Percentiles rank a stretch among this genome's conserved stretches.
phyloP scores from a whole-genome alignment of 345 rosid species.

The Passiflora organensis region DNA sequence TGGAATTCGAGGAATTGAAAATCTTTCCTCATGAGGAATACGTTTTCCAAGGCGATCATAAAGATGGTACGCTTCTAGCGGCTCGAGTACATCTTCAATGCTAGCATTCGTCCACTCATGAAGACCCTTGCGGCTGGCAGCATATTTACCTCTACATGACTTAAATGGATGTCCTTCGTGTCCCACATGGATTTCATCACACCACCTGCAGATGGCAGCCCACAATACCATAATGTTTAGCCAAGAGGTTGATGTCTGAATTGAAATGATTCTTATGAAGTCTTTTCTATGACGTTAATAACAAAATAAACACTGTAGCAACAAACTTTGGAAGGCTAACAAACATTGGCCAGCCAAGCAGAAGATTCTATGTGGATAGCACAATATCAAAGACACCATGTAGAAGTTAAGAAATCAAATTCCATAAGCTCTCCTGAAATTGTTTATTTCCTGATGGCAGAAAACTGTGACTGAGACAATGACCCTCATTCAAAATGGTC shows the following conservation, averaged over 20 bases:
- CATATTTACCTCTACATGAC: slow-evolving; percentile 69
- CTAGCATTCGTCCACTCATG: slow-evolving; percentile 75
- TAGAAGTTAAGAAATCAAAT: no score
- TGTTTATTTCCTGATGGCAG: no score
- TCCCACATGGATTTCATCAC: slow-evolving; percentile 92
- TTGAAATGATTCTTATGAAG: not conserved
- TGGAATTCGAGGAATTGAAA: slow-evolving; percentile 68
- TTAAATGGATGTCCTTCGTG: slow-evolving; percentile 84
- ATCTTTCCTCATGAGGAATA: slow-evolving; percentile 71
- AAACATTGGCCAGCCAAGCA: no score
- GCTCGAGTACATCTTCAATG: slow-evolving; percentile 64
- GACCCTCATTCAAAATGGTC: no score
- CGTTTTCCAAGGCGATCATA: slow-evolving; percentile 73
- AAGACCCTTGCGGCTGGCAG: slow-evolving; percentile 65
- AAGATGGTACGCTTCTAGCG: slow-evolving; percentile 76
- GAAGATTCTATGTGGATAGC: no score
- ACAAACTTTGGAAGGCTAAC: no score
- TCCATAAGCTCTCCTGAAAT: no score
- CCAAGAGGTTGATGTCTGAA: slow-evolving; percentile 6
- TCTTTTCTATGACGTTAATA: no score
- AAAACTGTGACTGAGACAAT: no score
- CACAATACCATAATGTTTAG: not conserved
- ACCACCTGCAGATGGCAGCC: slow-evolving; percentile 46
- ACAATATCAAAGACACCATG: no score
- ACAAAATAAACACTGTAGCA: no score